Evolutionary conservation across 495 filamentous ascomycete genomes (phyloP), one percentile per base, ranked within the genome.

Genomic region (Filosporella fistucella): DNA sequence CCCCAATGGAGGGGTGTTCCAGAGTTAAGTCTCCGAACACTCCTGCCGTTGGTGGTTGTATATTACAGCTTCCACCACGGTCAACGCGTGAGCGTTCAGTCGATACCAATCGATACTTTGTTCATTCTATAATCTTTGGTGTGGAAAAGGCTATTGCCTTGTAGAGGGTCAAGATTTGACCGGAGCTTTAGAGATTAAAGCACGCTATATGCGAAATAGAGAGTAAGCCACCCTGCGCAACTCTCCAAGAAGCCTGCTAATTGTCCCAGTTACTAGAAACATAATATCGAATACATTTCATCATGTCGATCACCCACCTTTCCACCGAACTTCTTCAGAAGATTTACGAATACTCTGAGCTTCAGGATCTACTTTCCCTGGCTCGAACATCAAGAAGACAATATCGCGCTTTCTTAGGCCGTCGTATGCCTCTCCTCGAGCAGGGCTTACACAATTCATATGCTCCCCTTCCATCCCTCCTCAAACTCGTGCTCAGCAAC

Each of bases 1-100:
- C 84, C 87, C 85, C 85, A 87, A 82, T 60, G 81, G 62, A 60
- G 85, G 85, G 85, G 86, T 86, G 55, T 60, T 63, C 52, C 60
- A 62, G 43, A 70, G 72, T 69, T 86, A 66, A 75, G 51, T 66
- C 60, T 54, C 49, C 68, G 58, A 55, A 58, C 52, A 59, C 42
- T 54, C 49, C 60, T 59, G 64, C 61, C 60, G 58, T 68, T 64
- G 52, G 63, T 63, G 53, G 56, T 53, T 54, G 51, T 39, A 50
- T 55, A 57, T 46, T 40, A 50, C 42, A 47, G 58, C 52, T 60
- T 23, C 47, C 54, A 51, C 51, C 58, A 55, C 54, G 55, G 43
- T 36, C 51, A 53, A 60, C 59, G 54, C 44, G 59, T 43, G 30
- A 46, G 37, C 42, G 32, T 47, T 54, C 45, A 38, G 51, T 51